A percentile compares a stretch with the other conserved stretches of the same genome.
phyloP scores from a whole-genome alignment of 2,329 filamentous ascomycete genomes.

The Aspergillus thermomutatus region DNA sequence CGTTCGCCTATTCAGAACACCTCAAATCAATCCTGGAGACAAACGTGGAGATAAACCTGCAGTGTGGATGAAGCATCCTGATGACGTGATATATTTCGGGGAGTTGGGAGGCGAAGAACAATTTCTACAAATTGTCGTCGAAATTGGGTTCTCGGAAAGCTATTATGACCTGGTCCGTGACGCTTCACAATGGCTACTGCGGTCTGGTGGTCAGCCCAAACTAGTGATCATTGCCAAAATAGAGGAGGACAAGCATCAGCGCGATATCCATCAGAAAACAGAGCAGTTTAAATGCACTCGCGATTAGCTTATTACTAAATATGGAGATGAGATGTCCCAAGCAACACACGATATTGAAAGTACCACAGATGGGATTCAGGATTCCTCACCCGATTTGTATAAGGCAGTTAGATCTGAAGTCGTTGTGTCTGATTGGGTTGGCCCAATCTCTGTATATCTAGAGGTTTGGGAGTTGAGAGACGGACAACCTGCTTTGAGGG shows the following conservation, averaged over 20 bases:
- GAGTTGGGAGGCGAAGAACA: not conserved
- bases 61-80: too few species aligned
- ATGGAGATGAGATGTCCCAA: not conserved
- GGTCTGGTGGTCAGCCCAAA: not conserved
- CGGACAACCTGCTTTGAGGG: not conserved
- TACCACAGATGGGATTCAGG: not conserved
- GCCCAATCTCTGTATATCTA: not conserved
- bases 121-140: not conserved
- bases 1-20: too few species aligned
- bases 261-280: not conserved
- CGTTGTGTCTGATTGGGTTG: not conserved
- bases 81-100: too few species aligned
- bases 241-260: not conserved
- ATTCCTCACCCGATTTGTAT: not conserved
- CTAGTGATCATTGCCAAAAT: not conserved
- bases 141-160: not conserved
- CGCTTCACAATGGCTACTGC: not conserved
- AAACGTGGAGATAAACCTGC: too few species aligned
- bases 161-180: not conserved
- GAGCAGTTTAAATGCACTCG: not conserved
- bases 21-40: too few species aligned
- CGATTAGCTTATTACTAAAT: not conserved
- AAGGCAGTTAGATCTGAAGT: not conserved
- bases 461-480: not conserved
- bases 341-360: not conserved